Conservation (phyloP, 805 yeast genomes). For the Wickerhamomyces chambardii region DNA sequence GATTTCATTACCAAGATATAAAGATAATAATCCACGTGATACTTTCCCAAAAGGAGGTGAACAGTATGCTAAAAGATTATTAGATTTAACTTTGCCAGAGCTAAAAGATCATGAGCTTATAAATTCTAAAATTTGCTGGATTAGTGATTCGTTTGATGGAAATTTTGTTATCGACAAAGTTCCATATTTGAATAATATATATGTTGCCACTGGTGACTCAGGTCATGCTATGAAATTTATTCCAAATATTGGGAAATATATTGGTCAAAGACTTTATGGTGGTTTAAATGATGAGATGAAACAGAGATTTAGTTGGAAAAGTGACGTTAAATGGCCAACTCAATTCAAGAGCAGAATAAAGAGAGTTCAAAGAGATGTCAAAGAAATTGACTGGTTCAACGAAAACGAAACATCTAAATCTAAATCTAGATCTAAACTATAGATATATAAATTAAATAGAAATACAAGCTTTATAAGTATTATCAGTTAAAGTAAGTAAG, state of each 20-base stretch:
- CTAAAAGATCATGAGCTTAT: slow-evolving; percentile 22
- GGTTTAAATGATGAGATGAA: slow-evolving; percentile 14
- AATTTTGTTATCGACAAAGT: slow-evolving; percentile 30
- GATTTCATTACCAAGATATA: slow-evolving; percentile 26
- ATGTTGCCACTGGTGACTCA: slow-evolving; percentile 39
- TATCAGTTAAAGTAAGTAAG: no score
- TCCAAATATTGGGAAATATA: slow-evolving; percentile 37
- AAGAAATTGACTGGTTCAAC: slow-evolving; percentile 7
- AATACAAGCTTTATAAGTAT: no score
- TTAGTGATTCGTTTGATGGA: slow-evolving; percentile 29
- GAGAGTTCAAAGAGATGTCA: slow-evolving; percentile 10
- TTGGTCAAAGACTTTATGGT: slow-evolving; percentile 22
- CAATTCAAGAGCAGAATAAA: slow-evolving; percentile 8
- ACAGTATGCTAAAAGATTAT: slow-evolving; percentile 16
- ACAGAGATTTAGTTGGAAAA: slow-evolving; percentile 24
- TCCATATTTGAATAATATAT: slow-evolving; percentile 23
- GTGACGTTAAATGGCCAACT: slow-evolving; percentile 9
- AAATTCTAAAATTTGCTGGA: slow-evolving; percentile 30
- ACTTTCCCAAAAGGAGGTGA: slow-evolving; percentile 25
- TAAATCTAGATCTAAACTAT: no score
- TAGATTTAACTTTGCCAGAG: slow-evolving; percentile 29
- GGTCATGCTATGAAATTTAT: slow-evolving; percentile 38
- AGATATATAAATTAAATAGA: no score
- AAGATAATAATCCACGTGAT: slow-evolving; percentile 18
- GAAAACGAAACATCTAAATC: no score